Conservation (phyloP, 495 filamentous ascomycete genomes). For the Pyrenopolyporus hunteri region DNA sequence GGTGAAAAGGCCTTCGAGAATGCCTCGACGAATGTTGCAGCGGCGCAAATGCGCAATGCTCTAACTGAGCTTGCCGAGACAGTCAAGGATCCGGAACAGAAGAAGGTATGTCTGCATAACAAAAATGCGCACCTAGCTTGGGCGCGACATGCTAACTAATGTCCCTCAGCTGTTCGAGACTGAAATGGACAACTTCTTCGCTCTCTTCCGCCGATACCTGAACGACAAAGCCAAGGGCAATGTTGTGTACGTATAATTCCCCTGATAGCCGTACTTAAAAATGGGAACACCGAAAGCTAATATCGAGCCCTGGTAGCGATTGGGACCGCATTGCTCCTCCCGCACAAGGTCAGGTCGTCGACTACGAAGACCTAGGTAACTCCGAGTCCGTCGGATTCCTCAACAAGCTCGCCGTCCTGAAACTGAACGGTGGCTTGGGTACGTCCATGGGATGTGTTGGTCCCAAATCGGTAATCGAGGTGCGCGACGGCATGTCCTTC, state of each 20-base stretch:
- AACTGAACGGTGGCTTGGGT: conserved; percentile 99
- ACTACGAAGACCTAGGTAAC: conserved; percentile 85
- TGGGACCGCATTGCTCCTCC: conserved; percentile 97
- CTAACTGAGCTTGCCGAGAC: conserved; percentile 91
- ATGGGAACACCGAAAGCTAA: conserved; percentile 31
- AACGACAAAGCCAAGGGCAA: conserved; percentile 99
- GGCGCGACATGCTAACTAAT: conserved; percentile 16
- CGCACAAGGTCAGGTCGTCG: conserved; percentile 86
- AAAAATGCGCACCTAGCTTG: not conserved
- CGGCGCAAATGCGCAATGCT: conserved; percentile 98
- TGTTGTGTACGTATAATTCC: conserved; percentile 62
- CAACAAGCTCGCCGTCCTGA: conserved; percentile 96
- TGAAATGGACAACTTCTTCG: conserved; percentile 99
- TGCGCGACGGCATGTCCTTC: conserved; percentile 99
- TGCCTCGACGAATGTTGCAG: conserved; percentile 96
- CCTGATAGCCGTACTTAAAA: not conserved
- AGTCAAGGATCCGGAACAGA: conserved; percentile 79
- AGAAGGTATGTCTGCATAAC: conserved; percentile 65
- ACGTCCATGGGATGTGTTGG: conserved; percentile 99
- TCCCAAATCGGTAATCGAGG: conserved; percentile 99
- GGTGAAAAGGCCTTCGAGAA: conserved; percentile 89
- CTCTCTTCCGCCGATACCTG: conserved; percentile 95
- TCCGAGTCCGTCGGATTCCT: conserved; percentile 90
- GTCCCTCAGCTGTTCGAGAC: conserved; percentile 77
- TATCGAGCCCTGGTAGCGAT: conserved; percentile 56